Conservation (phyloP, 1,139 yeast genomes). For the Wickerhamiella infanticola region DNA sequence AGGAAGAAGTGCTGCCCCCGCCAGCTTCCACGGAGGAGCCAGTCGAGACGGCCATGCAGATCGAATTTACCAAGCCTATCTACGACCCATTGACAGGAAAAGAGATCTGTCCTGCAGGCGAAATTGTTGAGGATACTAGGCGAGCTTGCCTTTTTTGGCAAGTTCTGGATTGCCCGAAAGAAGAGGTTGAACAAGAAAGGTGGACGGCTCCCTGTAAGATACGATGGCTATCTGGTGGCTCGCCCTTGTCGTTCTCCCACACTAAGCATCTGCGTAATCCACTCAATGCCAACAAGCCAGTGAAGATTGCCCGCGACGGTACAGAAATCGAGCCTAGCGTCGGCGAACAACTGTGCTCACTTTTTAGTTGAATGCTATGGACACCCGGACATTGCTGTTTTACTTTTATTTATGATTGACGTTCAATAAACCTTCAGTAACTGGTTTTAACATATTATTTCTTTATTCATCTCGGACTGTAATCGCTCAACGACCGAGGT, state of each 20-base stretch:
- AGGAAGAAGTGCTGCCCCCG: slow-evolving; percentile 1
- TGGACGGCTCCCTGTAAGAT: slow-evolving; percentile 27
- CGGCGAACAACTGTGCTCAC: slow-evolving; percentile 19
- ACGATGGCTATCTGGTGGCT: slow-evolving; percentile 22
- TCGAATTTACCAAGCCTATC: background rate
- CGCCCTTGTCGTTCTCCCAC: slow-evolving; percentile 21
- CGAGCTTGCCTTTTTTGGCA: slow-evolving; percentile 30
- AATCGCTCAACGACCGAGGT: no score
- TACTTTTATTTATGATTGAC: background rate
- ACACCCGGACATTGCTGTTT: background rate
- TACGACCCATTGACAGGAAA: background rate
- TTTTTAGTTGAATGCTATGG: slow-evolving; percentile 13
- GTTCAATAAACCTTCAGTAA: background rate
- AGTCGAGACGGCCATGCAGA: background rate
- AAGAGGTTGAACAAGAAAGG: slow-evolving; percentile 15
- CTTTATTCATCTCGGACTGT: no score
- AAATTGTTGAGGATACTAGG: slow-evolving; percentile 26
- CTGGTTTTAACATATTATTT: no score
- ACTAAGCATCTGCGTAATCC: slow-evolving; percentile 23
- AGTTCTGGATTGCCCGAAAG: slow-evolving; percentile 14
- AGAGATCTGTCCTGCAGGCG: slow-evolving; percentile 23
- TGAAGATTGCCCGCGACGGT: slow-evolving; percentile 29
- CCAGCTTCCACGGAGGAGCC: background rate
- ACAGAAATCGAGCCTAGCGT: slow-evolving; percentile 26
- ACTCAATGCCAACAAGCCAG: slow-evolving; percentile 24